Evolutionary conservation across 2,329 filamentous ascomycete genomes (phyloP), one percentile per base, ranked within the genome.

Genomic region (Ophiostoma ulmi): DNA sequence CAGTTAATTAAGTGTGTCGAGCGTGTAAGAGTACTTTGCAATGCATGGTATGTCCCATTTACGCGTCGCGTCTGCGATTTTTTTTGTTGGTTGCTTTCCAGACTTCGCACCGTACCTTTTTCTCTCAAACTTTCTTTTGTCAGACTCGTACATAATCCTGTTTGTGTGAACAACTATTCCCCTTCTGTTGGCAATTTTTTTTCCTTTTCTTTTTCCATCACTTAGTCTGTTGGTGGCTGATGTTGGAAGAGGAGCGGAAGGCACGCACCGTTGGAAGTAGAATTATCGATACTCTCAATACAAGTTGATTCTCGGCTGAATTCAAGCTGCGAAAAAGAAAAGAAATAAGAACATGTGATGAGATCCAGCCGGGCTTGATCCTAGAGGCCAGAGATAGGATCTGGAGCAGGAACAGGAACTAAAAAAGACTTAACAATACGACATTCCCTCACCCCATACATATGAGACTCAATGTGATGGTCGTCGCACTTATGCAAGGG

Each of bases 401-500:
- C 58, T 20, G 26, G 58, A 58, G 11, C 22, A 58, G 39, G 39
- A 13, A 44, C n/a, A 58, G 52, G 52, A 58, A 58, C 52, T 26
- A 11, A n/a, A 11, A 10, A 11, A 26, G 14, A 48, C 44, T 20
- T 20, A 13, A 7, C 44, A 48, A 48, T 48, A n/a, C 44, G 44
- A 48, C 44, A 48, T 48, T 48, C 38, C 38, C 38, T 39, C 38
- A 13, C 17, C n/a, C 44, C 17, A 7, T 20, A 48, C 44, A 48
- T 48, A 8, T 17, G 17, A 31, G 22, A 31, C n/a, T 26, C 17
- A 1, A 48, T 48, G 48, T 55, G n/a, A 58, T 58, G 52, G 52
- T 26, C 52, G 52, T 26, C 52, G 26, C 58, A 63, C 58, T 63
- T 63, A 63, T 63, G 58, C 58, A 63, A 63, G 58, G 58, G 58